Conservation (phyloP, 345 rosid species). For the Eucalyptus brandiana region DNA sequence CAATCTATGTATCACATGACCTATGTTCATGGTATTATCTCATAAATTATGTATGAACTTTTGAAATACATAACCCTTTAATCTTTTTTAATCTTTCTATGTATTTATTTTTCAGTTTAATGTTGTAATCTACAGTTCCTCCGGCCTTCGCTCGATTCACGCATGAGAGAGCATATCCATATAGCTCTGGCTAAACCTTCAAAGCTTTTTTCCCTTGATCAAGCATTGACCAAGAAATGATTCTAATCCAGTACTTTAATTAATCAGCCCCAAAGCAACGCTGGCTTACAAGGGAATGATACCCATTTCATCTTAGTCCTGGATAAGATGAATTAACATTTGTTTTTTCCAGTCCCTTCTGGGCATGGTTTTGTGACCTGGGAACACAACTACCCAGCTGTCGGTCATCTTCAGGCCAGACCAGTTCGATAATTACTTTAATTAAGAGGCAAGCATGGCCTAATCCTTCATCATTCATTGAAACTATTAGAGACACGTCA, state of each 20-base stretch:
- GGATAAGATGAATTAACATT: neutral
- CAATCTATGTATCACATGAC: neutral
- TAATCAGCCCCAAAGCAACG: neutral
- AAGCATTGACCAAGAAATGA: neutral
- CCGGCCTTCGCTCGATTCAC: fast-evolving
- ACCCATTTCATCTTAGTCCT: neutral
- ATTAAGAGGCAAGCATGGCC: neutral
- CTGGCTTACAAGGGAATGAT: neutral
- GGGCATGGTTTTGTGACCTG: neutral
- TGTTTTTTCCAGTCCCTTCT: neutral
- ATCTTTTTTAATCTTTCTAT: neutral
- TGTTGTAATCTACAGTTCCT: neutral
- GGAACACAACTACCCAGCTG: neutral
- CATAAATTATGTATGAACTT: neutral
- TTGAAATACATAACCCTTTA: neutral
- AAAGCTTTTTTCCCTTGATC: neutral
- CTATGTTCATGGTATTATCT: neutral
- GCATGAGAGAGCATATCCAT: neutral
- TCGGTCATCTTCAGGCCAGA: neutral
- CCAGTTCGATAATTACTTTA: neutral
- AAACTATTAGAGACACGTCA: neutral
- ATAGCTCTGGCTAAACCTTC: neutral
- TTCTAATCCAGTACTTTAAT: neutral
- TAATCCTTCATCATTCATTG: neutral
- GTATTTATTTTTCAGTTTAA: neutral